Conservation (phyloP, 352 stramenopile species). For the Phytophthora pluvialis region DNA sequence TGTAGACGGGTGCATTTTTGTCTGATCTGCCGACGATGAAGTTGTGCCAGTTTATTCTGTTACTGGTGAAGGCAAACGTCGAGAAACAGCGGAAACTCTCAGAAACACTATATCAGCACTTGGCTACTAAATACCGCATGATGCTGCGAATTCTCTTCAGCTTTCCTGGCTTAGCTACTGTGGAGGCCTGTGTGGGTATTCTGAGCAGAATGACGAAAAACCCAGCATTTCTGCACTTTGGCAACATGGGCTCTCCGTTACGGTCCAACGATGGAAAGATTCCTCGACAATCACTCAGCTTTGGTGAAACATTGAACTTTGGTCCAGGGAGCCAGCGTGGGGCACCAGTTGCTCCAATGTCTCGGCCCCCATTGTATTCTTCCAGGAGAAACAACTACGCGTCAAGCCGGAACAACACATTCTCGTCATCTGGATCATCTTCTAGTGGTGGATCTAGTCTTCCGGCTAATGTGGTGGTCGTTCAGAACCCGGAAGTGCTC, state of each 20-base stretch:
- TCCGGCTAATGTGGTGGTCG: constrained; percentile 35
- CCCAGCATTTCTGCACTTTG: constrained; percentile 63
- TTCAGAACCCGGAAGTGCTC: constrained; percentile 80
- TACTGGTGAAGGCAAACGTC: constrained; percentile 64
- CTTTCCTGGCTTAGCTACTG: constrained; percentile 71
- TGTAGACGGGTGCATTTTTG: constrained; percentile 63
- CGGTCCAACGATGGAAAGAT: constrained; percentile 55
- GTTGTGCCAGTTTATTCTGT: constrained; percentile 74
- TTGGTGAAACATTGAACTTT: constrained; percentile 67
- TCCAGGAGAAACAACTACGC: constrained; percentile 40
- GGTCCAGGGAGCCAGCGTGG: constrained; percentile 38
- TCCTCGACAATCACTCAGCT: constrained; percentile 59
- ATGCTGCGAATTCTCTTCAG: constrained; percentile 80
- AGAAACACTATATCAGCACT: constrained; percentile 68
- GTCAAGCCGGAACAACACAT: constrained; percentile 41
- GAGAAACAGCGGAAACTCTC: constrained; percentile 72
- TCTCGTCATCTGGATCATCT: constrained; percentile 54
- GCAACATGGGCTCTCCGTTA: constrained; percentile 52
- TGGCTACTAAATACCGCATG: constrained; percentile 80
- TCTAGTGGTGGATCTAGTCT: constrained; percentile 36
- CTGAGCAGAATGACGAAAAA: constrained; percentile 80
- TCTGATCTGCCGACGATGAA: constrained; percentile 83
- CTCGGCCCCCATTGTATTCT: constrained; percentile 31
- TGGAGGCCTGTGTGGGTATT: constrained; percentile 79
- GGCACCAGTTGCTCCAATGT: constrained; percentile 19